Base-by-base conservation (phyloP, 345 rosid genomes). In the Euphorbia lathyris region DNA sequence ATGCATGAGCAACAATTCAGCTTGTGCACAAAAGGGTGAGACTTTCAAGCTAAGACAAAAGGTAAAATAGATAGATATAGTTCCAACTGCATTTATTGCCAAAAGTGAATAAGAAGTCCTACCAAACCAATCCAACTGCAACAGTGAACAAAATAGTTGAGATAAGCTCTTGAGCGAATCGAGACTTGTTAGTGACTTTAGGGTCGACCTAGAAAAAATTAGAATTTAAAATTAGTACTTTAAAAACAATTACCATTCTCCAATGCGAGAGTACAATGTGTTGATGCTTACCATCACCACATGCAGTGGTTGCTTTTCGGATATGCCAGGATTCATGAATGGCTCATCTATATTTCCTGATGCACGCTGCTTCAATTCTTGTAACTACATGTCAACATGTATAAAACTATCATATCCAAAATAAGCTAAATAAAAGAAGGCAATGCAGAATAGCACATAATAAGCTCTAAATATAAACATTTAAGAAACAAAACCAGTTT, bases 231-330 rank as follows among this genome's bases (percentile, higher is more conserved):
- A 62, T 16, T 3, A 58, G 47, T 30, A 34, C 67, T 27, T 32
- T n/a, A 19, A 38, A 17, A 70, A 60, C 59, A 67, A 29, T 23
- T 64, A 42, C 20, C 19, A 62, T 13, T 36, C 23, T 61, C 48
- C 20, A 34, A 20, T 22, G 48, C 58, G 20, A 67, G 68, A 51
- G 55, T 16, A 68, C 12, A 58, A 23, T 14, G 51, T 13, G 9
- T n/a, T 26, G 63, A 27, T 7, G 9, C 68, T 27, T 81, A 91
- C 97, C 99, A 95, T 87, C 63, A 93, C 79, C 56, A 95, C 99
- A 78, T 95, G 99, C 85, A 95, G 78, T 1, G 97, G 97, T 64
- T 88, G 99, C 86, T 82, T 95, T 80, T 90, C 92, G 47, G 97
- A 95, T 66, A 90, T 73, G 51, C 97, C 99, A 48, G 96, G 96